phyloP scores from a whole-genome alignment of 805 yeast genomes.

The Torulaspora quercuum region DNA sequence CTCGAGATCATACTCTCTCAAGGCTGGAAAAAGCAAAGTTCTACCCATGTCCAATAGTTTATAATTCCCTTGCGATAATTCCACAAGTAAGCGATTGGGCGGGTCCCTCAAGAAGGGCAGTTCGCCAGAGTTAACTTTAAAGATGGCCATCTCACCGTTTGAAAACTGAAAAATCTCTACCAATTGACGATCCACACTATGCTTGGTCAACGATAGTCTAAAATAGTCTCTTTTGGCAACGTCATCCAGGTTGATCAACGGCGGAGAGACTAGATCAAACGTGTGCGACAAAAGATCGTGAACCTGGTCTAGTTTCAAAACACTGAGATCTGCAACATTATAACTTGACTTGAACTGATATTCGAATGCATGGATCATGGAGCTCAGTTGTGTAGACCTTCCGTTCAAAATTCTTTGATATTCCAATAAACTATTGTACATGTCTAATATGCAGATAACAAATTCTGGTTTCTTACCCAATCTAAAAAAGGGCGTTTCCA shows the following conservation, averaged over 20 bases:
- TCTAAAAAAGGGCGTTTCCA: conserved; percentile 17
- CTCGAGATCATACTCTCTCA: conserved; percentile 26
- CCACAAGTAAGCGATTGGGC: conserved; percentile 14
- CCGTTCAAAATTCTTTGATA: conserved; percentile 12
- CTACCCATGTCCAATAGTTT: conserved; percentile 25
- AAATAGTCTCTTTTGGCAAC: conserved; percentile 25
- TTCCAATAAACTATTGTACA: conserved; percentile 13
- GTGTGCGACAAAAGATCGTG: conserved; percentile 26
- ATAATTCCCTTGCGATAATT: conserved; percentile 15
- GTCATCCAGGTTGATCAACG: conserved; percentile 18
- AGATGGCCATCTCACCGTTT: conserved; percentile 30
- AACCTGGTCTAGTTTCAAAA: conserved; percentile 25
- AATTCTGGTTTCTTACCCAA: conserved; percentile 16
- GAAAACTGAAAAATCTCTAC: conserved; percentile 29
- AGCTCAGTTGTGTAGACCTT: conserved; percentile 13
- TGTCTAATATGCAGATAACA: conserved; percentile 8
- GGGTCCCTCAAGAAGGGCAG: conserved; percentile 12
- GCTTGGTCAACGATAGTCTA: conserved; percentile 20
- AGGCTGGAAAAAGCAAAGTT: conserved; percentile 27
- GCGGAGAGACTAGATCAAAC: conserved; percentile 18
- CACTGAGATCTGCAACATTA: conserved; percentile 15
- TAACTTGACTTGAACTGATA: conserved; percentile 18
- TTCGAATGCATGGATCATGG: conserved; percentile 20
- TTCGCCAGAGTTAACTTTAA: conserved; percentile 25
- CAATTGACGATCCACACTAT: conserved; percentile 16